These are phyloP conservation scores for Schizothecium vesticola DNA, from an alignment of 495 filamentous ascomycete species.

Conservation along the genomic window DNA sequence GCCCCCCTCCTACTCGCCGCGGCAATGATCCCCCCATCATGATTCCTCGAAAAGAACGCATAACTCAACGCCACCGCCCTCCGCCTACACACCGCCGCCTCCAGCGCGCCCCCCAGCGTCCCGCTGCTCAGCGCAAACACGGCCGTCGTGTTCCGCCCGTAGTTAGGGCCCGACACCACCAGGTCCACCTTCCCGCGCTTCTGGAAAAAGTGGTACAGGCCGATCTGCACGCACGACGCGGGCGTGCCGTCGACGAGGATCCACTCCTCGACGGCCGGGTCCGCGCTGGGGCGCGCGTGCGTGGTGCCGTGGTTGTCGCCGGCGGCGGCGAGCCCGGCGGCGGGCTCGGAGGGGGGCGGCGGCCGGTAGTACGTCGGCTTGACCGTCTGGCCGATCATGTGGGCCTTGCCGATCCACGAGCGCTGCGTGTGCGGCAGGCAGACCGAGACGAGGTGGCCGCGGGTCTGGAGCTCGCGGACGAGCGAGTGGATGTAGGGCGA, in stretches of 20 bases:
- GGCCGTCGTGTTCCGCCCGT: conserved; percentile 88
- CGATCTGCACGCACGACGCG: conserved; percentile 84
- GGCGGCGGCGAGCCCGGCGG: conserved; percentile 34
- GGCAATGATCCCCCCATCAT: conserved; percentile 72
- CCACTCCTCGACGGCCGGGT: conserved; percentile 74
- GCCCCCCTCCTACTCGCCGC: conserved; percentile 66
- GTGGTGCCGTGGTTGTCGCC: conserved; percentile 60
- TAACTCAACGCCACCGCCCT: conserved; percentile 78
- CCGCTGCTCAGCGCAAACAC: conserved; percentile 86
- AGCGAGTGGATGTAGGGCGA: conserved; percentile 91
- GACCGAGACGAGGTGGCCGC: conserved; percentile 81
- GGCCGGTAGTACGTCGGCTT: conserved; percentile 84
- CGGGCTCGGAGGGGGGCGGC: conserved; percentile 46
- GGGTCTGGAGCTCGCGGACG: conserved; percentile 66
- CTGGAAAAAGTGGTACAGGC: conserved; percentile 78
- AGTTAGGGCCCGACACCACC: conserved; percentile 88
- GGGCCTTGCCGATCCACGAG: conserved; percentile 97
- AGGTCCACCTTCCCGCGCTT: conserved; percentile 75
- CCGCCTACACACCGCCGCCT: conserved; percentile 78
- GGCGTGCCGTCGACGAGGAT: conserved; percentile 85
- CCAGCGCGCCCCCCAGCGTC: conserved; percentile 85
- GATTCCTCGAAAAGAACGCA: conserved; percentile 76
- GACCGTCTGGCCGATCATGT: conserved; percentile 79
- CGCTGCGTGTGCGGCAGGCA: conserved; percentile 86
- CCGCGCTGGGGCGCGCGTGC: conserved; percentile 48